Evolutionary conservation across 352 stramenopile species (phyloP).

Genomic region (Globisporangium megalacanthum): DNA sequence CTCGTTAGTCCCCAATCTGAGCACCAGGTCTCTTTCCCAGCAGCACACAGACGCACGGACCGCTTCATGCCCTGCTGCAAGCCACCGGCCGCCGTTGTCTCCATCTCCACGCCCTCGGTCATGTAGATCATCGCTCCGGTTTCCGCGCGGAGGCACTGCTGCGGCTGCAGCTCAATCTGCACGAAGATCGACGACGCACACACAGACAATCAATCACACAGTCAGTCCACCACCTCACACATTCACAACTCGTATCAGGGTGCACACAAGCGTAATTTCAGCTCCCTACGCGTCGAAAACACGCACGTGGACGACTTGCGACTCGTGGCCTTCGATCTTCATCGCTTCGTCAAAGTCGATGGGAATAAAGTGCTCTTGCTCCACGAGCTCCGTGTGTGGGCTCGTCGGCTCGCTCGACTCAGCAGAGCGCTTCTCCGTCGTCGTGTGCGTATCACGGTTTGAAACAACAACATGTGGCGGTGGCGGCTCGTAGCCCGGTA

Average conservation of each 20-base stretch:
- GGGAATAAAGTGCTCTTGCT: constrained; percentile 63
- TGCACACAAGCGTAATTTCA: background rate
- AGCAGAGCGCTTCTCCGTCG: background rate
- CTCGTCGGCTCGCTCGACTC: constrained; percentile 10
- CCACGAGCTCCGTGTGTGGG: constrained; percentile 24
- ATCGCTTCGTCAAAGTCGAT: constrained; percentile 82
- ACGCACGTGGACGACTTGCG: constrained; percentile 75
- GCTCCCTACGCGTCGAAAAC: background rate
- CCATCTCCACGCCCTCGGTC: constrained; percentile 90
- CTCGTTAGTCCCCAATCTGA: no score
- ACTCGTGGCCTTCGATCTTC: constrained; percentile 78
- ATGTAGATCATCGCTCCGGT: constrained; percentile 95
- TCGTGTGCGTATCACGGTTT: background rate
- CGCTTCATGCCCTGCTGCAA: constrained; percentile 82
- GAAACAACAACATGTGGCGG: background rate
- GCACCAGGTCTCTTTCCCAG: background rate
- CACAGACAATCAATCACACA: background rate
- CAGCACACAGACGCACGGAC: constrained; percentile 25
- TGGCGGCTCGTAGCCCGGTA: constrained; percentile 28
- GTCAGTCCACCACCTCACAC: background rate
- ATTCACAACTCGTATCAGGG: background rate
- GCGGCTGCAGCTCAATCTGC: constrained; percentile 81
- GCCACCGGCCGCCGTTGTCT: constrained; percentile 89
- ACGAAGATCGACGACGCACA: background rate
- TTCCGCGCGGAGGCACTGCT: constrained; percentile 91